Base-by-base conservation (phyloP, 257 asterid genomes). In the Solanum sitiens region DNA sequence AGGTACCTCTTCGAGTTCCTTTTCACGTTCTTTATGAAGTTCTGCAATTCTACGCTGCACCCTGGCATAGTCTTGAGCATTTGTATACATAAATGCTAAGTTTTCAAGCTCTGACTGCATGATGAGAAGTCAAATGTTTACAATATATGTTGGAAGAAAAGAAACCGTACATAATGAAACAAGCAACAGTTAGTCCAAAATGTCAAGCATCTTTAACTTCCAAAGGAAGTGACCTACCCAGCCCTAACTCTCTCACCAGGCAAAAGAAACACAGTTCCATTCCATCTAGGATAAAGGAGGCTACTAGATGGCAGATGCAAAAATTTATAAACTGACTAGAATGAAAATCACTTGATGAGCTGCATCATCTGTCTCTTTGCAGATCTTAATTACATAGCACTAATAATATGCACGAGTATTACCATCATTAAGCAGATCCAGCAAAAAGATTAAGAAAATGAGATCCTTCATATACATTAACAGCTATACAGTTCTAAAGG, bases 21-120 rank as follows among this genome's bases (percentile, higher is more conserved):
- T 95, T 91, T 95, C 99, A 87, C 94, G 99, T 83, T 95, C 98
- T 76, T 88, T 90, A 91, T 89, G 89, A 71, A 96, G 98, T 87
- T 95, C 97, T 65, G 94, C 94, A 89, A 96, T 92, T 91, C 98
- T 93, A 86, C 93, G 91, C 91, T 92, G 93, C 88, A 92, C 89
- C 92, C 93, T 94, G 40, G 95, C 94, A 92, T 95, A 90, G 87
- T 94, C 98, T 87, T 93, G 94, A 75, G 98, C 94, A 88, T 96
- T 94, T 90, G 98, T 94, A 89, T 96, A 96, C 99, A 93, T 94
- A 91, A 95, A 96, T 74, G 99, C 91, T 70, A 96, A 88, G 92
- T 94, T 96, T 90, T 96, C 99, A 83, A 96, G 98, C 90, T 96
- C 99, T 39, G 98, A 93, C 99, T 96, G 98, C 95, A 89, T 88